Percentiles rank a stretch among this genome's conserved stretches.
Conservation (phyloP, 306 rosid species). For the Carpinus fangiana region DNA sequence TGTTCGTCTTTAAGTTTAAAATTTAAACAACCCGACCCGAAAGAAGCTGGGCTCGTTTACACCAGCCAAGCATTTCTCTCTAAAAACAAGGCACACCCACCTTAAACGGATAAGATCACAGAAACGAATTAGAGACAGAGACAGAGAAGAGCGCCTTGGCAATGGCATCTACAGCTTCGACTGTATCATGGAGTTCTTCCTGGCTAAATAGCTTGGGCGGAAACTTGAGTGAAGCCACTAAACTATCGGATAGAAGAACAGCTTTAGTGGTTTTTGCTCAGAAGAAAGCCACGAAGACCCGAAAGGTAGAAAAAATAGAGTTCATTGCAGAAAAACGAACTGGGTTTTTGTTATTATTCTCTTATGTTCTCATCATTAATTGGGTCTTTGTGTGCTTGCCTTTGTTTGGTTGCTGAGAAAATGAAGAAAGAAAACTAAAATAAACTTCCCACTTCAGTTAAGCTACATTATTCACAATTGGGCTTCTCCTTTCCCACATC, state of each 20-base stretch:
- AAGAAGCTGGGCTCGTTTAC: too few species aligned
- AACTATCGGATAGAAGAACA: constrained; percentile 31
- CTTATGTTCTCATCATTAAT: background rate
- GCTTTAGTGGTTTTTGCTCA: constrained; percentile 59
- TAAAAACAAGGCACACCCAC: too few species aligned
- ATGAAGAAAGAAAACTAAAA: background rate
- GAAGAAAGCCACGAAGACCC: constrained; percentile 71
- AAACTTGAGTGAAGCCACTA: constrained; percentile 40
- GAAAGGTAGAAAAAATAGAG: constrained; percentile 52
- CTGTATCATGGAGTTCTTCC: constrained; percentile 67
- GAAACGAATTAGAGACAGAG: background rate
- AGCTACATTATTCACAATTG: background rate
- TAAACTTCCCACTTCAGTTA: background rate
- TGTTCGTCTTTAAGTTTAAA: too few species aligned
- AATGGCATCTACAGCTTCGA: constrained; percentile 66
- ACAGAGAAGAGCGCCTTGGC: background rate
- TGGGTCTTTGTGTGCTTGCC: background rate
- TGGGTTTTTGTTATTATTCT: constrained; percentile 8
- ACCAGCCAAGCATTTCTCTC: too few species aligned
- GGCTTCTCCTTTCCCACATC: background rate
- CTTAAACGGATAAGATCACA: background rate
- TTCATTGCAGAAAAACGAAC: background rate
- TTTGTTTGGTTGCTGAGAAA: constrained; percentile 1
- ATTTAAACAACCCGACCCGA: too few species aligned
- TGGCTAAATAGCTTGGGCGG: constrained; percentile 40